Evolutionary conservation across 2,329 filamentous ascomycete species (phyloP).

Genomic region (Sporothrix globosa): DNA sequence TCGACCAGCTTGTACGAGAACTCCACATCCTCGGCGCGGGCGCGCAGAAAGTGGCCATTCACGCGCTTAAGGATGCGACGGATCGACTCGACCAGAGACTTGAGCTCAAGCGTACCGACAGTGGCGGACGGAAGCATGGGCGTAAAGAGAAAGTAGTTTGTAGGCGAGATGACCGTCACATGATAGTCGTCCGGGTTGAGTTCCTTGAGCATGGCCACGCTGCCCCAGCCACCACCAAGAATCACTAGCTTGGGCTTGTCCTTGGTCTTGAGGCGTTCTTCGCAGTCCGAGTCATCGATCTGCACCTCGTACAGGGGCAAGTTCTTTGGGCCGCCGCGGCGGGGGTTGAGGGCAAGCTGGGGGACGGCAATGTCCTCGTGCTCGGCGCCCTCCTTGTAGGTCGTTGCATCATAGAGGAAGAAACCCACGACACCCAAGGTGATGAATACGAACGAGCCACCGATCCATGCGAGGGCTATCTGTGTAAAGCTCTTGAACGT

Average conservation of each 20-base stretch:
- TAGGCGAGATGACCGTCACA: slow-evolving; percentile 90
- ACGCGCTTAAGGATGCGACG: slow-evolving; percentile 78
- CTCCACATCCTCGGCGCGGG: slow-evolving; percentile 83
- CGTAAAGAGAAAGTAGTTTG: slow-evolving; percentile 97
- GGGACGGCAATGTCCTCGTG: slow-evolving; percentile 80
- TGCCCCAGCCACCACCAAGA: slow-evolving; percentile 92
- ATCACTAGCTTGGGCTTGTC: slow-evolving; percentile 93
- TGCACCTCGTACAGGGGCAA: slow-evolving; percentile 85
- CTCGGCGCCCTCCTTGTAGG: slow-evolving; percentile 74
- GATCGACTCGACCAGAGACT: slow-evolving; percentile 91
- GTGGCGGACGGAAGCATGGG: slow-evolving; percentile 97
- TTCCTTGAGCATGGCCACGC: slow-evolving; percentile 87
- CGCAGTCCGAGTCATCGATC: slow-evolving; percentile 89
- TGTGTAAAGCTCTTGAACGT: slow-evolving; percentile 61
- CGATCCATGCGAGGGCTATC: slow-evolving; percentile 70
- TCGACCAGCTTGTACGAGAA: slow-evolving; percentile 92
- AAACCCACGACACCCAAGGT: slow-evolving; percentile 75
- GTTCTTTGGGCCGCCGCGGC: slow-evolving; percentile 89
- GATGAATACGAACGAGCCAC: slow-evolving; percentile 73
- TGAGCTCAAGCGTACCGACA: slow-evolving; percentile 88
- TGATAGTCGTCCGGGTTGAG: slow-evolving; percentile 91
- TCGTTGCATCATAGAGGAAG: slow-evolving; percentile 91
- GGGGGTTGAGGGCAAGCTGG: slow-evolving; percentile 76
- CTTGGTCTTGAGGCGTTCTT: slow-evolving; percentile 70
- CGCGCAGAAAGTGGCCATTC: slow-evolving; percentile 86